Evolutionary conservation across 2,329 filamentous ascomycete species (phyloP).

Genomic region (Colletotrichum sp.): DNA sequence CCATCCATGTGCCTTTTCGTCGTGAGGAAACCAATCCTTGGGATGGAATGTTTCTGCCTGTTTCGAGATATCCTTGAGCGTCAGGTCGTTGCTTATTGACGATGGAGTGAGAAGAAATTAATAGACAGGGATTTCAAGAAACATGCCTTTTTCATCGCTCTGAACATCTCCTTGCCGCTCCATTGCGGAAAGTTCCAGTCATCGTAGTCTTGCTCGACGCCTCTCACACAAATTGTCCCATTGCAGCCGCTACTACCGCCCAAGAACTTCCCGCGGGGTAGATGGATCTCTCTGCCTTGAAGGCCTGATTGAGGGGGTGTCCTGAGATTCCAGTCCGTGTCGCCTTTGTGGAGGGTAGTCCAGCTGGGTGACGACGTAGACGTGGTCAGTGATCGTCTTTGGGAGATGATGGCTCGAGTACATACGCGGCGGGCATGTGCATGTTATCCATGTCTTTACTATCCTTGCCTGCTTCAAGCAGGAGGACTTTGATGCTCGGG

Average conservation of each 20-base stretch:
- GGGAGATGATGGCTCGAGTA: neutral
- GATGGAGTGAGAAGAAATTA: too few relatives aligned
- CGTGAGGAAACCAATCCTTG: neutral
- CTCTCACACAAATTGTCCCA: neutral
- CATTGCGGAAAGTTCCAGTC: neutral
- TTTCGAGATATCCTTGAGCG: neutral
- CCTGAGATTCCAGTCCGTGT: neutral
- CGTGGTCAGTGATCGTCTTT: neutral
- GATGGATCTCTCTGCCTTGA: neutral
- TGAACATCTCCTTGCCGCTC: neutral
- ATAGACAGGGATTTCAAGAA: too few relatives aligned
- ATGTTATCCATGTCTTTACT: neutral
- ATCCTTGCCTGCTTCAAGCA: neutral
- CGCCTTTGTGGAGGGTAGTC: neutral
- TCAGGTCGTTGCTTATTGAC: too few relatives aligned
- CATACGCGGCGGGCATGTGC: neutral
- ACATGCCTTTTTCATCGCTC: neutral
- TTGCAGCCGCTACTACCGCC: neutral
- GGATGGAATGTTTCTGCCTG: neutral
- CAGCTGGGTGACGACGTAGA: neutral
- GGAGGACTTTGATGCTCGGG: neutral
- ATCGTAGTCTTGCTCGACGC: neutral
- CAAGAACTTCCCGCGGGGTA: neutral
- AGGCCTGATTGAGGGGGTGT: neutral
- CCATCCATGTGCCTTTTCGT: neutral